Evolutionary conservation across 179 eudicot species (phyloP).

Genomic region (Kewa caespitosa): DNA sequence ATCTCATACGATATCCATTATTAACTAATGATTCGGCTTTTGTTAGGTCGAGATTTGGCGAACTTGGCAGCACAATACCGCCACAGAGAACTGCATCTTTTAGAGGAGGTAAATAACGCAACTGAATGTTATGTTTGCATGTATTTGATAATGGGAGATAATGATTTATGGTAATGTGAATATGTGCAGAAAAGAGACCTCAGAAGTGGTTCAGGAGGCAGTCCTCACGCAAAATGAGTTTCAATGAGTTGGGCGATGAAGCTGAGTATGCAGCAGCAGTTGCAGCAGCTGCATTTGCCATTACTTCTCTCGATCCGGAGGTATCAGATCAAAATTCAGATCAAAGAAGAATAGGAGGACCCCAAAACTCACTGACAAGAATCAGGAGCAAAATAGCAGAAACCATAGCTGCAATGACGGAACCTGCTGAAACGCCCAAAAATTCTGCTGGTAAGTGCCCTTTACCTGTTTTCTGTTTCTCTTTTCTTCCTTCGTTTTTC

Average conservation of each 20-base stretch:
- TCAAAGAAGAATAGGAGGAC: conserved; percentile 29
- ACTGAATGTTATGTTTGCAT: neutral
- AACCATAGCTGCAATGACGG: conserved; percentile 19
- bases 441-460: conserved; percentile 37
- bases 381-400: conserved; percentile 29
- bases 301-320: conserved; percentile 49
- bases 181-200: conserved; percentile 52
- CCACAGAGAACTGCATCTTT: conserved; percentile 27
- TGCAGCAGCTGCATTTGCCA: conserved; percentile 83
- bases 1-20: neutral
- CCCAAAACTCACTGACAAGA: conserved; percentile 34
- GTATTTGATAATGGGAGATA: neutral
- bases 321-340: conserved; percentile 28
- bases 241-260: conserved; percentile 34
- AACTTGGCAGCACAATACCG: conserved; percentile 3
- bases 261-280: conserved; percentile 63
- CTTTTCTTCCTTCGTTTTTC: neutral
- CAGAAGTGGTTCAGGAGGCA: conserved; percentile 57
- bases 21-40: neutral
- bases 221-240: conserved; percentile 50
- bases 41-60: conserved; percentile 20
- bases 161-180: neutral
- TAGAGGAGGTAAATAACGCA: conserved; percentile 26
- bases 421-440: conserved; percentile 34
- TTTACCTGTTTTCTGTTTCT: neutral